These are phyloP conservation scores for Cryptococcus sp. DNA, from an alignment of 1,284 basidiomycete species.

Conservation along the genomic window DNA sequence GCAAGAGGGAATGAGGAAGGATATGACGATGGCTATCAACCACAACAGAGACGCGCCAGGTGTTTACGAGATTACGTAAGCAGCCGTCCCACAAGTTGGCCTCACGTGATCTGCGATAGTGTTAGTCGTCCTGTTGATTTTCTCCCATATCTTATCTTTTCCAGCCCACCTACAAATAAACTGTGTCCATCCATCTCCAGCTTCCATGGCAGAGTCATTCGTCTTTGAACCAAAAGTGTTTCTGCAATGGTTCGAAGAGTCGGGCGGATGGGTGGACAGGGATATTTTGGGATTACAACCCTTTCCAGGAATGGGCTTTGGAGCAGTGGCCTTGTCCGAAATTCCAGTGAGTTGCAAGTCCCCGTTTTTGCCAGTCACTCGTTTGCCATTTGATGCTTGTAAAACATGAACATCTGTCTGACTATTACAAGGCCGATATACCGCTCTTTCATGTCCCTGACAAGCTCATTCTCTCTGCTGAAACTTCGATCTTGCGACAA, in stretches of 20 bases:
- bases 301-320: slow-evolving; percentile 47
- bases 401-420: background rate
- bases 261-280: slow-evolving; percentile 43
- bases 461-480: slow-evolving; percentile 71
- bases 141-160: too few relatives aligned
- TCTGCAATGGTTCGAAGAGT: slow-evolving; percentile 28
- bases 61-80: background rate
- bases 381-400: background rate
- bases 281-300: slow-evolving; percentile 30
- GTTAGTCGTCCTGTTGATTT: too few relatives aligned
- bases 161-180: too few relatives aligned
- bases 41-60: too few relatives aligned
- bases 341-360: slow-evolving; percentile 48
- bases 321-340: slow-evolving; percentile 42
- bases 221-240: slow-evolving; percentile 23
- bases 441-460: slow-evolving; percentile 82
- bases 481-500: slow-evolving; percentile 63
- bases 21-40: too few relatives aligned
- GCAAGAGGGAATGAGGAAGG: too few relatives aligned
- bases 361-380: too few relatives aligned
- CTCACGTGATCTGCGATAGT: too few relatives aligned
- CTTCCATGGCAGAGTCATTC: background rate
- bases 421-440: slow-evolving; percentile 29
- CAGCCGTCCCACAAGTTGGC: too few relatives aligned
- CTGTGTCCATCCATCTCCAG: too few relatives aligned